Conservation (phyloP, 129 eudicot genomes). For the Flaveria bidentis region DNA sequence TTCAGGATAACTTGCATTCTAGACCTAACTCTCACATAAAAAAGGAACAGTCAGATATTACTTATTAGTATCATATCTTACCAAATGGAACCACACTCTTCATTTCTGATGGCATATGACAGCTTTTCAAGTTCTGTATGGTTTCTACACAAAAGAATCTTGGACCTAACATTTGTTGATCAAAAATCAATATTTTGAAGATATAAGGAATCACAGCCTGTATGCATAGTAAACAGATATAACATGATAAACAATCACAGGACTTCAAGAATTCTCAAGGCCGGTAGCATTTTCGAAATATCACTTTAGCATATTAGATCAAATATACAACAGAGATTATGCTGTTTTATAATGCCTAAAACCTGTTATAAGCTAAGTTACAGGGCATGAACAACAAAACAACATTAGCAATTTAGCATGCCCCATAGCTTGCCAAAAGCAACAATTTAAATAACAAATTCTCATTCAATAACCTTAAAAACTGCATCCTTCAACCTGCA, state of each 20-base stretch:
- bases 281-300: conserved; percentile 17
- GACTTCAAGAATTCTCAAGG: conserved; percentile 19
- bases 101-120: no score
- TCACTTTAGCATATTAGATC: conserved; percentile 31
- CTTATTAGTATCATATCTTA: no score
- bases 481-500: conserved; percentile 25
- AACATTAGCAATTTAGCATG: conserved; percentile 30
- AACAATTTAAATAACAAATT: conserved; percentile 28
- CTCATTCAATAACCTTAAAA: conserved; percentile 21
- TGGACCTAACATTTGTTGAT: neutral
- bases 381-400: conserved; percentile 27
- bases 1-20: no score
- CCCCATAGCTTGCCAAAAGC: conserved; percentile 29
- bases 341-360: conserved; percentile 24
- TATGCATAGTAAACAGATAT: conserved; percentile 7
- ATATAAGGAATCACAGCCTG: neutral
- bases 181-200: neutral
- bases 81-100: no score
- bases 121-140: neutral
- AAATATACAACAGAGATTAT: conserved; percentile 36
- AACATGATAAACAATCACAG: neutral
- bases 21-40: no score
- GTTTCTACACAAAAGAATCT: conserved; percentile 1
- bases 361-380: conserved; percentile 21
- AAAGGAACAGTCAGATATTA: no score